Evolutionary conservation across 169 alveolate species (phyloP), one percentile per base, ranked within the genome.

Genomic region (Fabrea salina): DNA sequence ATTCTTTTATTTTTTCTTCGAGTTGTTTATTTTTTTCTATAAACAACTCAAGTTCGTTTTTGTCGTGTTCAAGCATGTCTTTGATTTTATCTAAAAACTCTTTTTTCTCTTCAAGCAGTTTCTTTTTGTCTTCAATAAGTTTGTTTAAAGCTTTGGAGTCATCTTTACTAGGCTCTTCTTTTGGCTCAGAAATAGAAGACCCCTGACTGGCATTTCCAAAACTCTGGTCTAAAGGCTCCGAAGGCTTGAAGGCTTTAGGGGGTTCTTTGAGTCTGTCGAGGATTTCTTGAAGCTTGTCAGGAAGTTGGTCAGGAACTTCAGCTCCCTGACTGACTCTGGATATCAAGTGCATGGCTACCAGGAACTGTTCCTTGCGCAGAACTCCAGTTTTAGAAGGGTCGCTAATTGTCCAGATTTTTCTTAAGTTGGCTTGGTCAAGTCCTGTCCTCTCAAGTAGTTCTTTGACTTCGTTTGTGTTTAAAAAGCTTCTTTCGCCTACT

Each of bases 281-380:
- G 13, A 61, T 61, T 61, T 1, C 39, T 61, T 37, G 39, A 61
- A 1, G 49, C 22, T 3, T 8, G 27, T n/a, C n/a, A 61, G 74
- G 74, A 2, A 61, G 11, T 37, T 61, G 54, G 3, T 61, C 74
- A 33, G 74, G 74, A 13, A 61, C 74, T 37, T 61, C 74, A 61
- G 54, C 39, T 61, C 32, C 2, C 0, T 16, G n/a, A 16, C 39
- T 61, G 2, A 61, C 74, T 27, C 49, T 27, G 11, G 53, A n/a
- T 1, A 27, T 27, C 16, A 61, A 30, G 22, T 78, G 84, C 84
- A 78, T 78, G 3, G 84, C 84, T 0, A 78, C 84, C 27, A 66
- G 13, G 41, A 78, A 78, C 32, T 78, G 58, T 13, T 27, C 30
- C 74, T 22, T 39, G 4, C 27, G 35, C 2, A 78, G 78, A 1